Base-by-base conservation (phyloP, 331 rosid species). In the Malus hybrid region DNA sequence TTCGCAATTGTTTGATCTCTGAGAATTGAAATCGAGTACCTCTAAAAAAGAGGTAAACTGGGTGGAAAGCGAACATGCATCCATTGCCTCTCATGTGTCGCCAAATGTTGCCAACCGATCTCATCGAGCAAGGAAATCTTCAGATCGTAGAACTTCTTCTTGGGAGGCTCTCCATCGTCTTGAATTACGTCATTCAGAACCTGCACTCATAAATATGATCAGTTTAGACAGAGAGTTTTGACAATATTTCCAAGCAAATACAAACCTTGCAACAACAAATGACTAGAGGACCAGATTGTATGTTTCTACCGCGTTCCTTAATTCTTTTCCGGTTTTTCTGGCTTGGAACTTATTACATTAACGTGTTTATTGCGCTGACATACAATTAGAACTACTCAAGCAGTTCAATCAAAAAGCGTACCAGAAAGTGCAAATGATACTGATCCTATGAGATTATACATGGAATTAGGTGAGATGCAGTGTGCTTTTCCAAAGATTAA, bases 61-160 rank as follows among this genome's bases (percentile, higher is more conserved):
- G 88, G 75, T 15, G 99, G 99, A 33, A 92, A 94, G 57, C 95
- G 96, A 71, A 88, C 92, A 29, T 88, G 84, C 96, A 92, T 87
- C 96, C 96, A 90, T 67, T 88, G 83, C 69, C 83, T 86, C 87
- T 94, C 99, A 29, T 88, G 84, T 32, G 81, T 70, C 46, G 80
- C 87, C 83, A 90, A 76, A 84, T 94, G 97, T 67, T 75, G 67
- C 99, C 99, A 91, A 29, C 96, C 96, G 3, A 94, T 87, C 75
- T 90, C 96, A 71, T 94, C 90, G 19, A 92, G 89, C 90, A 94
- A 82, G 63, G 88, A 83, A 36, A 94, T 85, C 82, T 87, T 94
- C 60, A 92, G 81, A 52, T 91, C 93, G 52, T 83, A 94, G 8
- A 87, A 70, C 82, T 90, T 94, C 88, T 90, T 90, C 90, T 90